A percentile compares a stretch with the other conserved stretches of the same genome.
These are phyloP conservation scores for Hypoxylon sp. DNA, from an alignment of 2,329 filamentous ascomycete species.

Conservation along the genomic window DNA sequence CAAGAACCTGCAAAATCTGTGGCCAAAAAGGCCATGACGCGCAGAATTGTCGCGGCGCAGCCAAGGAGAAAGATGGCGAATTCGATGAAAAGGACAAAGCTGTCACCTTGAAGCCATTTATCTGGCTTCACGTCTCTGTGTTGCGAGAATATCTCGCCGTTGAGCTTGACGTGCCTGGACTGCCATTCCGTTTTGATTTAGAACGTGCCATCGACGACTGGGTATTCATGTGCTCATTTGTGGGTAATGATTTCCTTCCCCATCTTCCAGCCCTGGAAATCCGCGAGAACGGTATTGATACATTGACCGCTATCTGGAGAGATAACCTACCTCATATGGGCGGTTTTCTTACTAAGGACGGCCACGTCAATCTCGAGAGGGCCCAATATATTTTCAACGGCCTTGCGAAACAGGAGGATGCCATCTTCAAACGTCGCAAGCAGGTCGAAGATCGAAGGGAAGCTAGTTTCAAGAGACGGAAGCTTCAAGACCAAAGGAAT, in stretches of 20 bases:
- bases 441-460: slow-evolving; percentile 88
- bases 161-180: slow-evolving; percentile 85
- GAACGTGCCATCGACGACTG: slow-evolving; percentile 96
- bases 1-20: slow-evolving; percentile 87
- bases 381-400: slow-evolving; percentile 91
- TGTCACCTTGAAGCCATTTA: slow-evolving; percentile 87
- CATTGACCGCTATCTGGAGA: slow-evolving; percentile 95
- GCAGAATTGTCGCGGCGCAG: slow-evolving; percentile 83
- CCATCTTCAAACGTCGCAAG: slow-evolving; percentile 90
- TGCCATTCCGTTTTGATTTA: slow-evolving; percentile 91
- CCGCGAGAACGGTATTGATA: slow-evolving; percentile 96
- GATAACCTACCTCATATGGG: slow-evolving; percentile 93
- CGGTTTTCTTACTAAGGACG: slow-evolving; percentile 96
- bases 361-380: slow-evolving; percentile 86
- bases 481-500: slow-evolving; percentile 72
- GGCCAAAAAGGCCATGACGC: slow-evolving; percentile 94
- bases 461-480: slow-evolving; percentile 83
- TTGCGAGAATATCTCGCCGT: slow-evolving; percentile 93
- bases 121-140: slow-evolving; percentile 95
- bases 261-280: slow-evolving; percentile 98
- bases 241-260: slow-evolving; percentile 97
- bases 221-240: slow-evolving; percentile 99
- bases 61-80: slow-evolving; percentile 83
- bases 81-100: slow-evolving; percentile 85
- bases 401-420: slow-evolving; percentile 91